phyloP scores from a whole-genome alignment of 2,329 filamentous ascomycete species.

The Graphiopsis chlorocephala region DNA sequence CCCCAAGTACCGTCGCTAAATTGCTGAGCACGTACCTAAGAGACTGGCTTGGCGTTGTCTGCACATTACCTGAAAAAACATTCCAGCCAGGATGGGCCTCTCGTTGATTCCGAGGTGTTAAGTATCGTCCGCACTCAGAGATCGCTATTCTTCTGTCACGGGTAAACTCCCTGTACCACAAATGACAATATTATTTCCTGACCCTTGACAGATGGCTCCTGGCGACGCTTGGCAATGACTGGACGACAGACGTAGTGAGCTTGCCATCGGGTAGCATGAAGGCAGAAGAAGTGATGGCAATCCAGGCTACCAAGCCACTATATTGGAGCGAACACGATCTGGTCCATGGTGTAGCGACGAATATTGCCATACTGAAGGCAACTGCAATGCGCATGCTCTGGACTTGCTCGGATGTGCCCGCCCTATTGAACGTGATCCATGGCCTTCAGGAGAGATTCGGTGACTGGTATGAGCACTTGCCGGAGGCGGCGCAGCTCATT shows the following conservation, averaged over 20 bases:
- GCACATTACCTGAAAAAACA: not conserved
- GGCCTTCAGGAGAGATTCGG: not conserved
- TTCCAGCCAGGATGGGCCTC: not conserved
- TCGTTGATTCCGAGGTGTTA: not conserved
- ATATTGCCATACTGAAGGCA: constrained; percentile 2
- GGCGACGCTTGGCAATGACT: constrained; percentile 2
- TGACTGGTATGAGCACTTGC: constrained; percentile 1
- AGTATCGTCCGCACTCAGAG: not conserved
- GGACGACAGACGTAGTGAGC: not conserved
- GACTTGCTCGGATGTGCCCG: not conserved
- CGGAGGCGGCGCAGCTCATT: not conserved
- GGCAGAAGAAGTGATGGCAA: not conserved
- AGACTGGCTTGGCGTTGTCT: not conserved
- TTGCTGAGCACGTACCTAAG: not conserved
- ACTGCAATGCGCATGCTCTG: constrained; percentile 2
- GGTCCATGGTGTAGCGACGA: not conserved
- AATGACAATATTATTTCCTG: not conserved
- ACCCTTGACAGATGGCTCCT: not conserved
- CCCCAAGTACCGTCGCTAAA: too few species aligned
- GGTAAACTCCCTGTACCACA: not conserved
- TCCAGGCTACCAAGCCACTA: not conserved
- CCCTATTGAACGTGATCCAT: not conserved
- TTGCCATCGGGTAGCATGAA: not conserved
- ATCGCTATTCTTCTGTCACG: not conserved
- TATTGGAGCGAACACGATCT: not conserved